Base-by-base conservation (phyloP, 306 rosid genomes). In the Arachis stenosperma region DNA sequence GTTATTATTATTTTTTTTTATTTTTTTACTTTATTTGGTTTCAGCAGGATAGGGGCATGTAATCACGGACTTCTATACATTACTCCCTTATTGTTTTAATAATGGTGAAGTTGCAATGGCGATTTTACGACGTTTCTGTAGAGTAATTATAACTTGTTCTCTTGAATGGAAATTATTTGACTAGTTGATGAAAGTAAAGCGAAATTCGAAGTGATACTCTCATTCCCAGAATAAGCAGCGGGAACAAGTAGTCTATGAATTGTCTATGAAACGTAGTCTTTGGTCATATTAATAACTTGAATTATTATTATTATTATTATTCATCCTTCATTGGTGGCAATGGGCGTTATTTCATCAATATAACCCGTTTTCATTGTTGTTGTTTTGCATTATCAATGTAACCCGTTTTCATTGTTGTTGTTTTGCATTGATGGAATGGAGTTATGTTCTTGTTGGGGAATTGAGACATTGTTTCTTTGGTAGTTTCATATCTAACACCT, bases 401-500 rank as follows among this genome's bases (percentile, higher is more conserved):
- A 4, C 37, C 37, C 37, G 37, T 33, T 33, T 4, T 33, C 4
- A 33, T 33, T 33, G 37, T 33, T 33, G 37, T 33, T 36, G 11
- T 71, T 11, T 37, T n/a, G 37, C 47, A 33, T 40, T 17, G 67
- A 76, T 46, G 69, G 9, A 37, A 51, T 30, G 40, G 60, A 39
- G 48, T 57, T 57, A 36, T 58, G 39, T 40, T 55, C 52, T 53
- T 47, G 37, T 50, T 51, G 29, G n/a, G 58, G 33, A 37, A 54
- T 53, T 65, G 66, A 9, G 57, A 37, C 48, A 9, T 40, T 68
- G 48, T 41, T 73, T 22, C 67, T 41, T 57, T 50, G 64, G 17
- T 77, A 52, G 66, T 57, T 52, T 66, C 6, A 5, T 62, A 56
- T 51, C 40, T 61, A 65, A 78, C 71, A 46, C 59, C 53, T 61